A percentile compares a stretch with the other conserved stretches of the same genome.
Evolutionary conservation across 225 moss, liverwort and hornwort genomes (phyloP).

Genomic region (Bryum argenteum): DNA sequence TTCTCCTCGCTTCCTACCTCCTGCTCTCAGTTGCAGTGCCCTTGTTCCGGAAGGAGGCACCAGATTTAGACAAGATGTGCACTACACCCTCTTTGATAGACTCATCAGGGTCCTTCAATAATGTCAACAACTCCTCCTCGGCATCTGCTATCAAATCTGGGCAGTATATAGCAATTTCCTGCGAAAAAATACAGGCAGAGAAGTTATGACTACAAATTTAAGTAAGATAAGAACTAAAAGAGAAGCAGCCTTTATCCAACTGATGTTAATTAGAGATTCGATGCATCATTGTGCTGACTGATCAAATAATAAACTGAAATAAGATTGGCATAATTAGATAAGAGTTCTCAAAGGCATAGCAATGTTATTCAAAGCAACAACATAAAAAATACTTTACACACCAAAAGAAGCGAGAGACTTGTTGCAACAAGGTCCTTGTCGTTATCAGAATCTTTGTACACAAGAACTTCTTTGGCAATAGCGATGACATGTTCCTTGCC

Average conservation of each 20-base stretch:
- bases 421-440: slow-evolving; percentile 62
- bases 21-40: slow-evolving; percentile 58
- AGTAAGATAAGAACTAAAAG: not conserved
- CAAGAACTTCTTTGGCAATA: slow-evolving; percentile 61
- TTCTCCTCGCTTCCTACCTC: slow-evolving; percentile 51
- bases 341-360: not conserved
- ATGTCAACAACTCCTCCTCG: slow-evolving; percentile 74
- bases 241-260: slow-evolving; percentile 15
- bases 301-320: not conserved
- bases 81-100: slow-evolving; percentile 94
- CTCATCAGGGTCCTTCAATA: slow-evolving; percentile 89
- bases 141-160: slow-evolving; percentile 82
- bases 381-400: slow-evolving; percentile 34
- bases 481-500: slow-evolving; percentile 82
- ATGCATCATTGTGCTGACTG: not conserved
- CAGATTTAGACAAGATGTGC: slow-evolving; percentile 93
- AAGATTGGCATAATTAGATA: not conserved
- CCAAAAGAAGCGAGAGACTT: slow-evolving; percentile 88
- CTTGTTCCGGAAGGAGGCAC: slow-evolving; percentile 80
- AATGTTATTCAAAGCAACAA: not conserved
- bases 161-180: slow-evolving; percentile 90
- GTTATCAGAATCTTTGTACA: slow-evolving; percentile 62
- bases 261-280: not conserved
- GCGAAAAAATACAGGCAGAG: slow-evolving; percentile 16
- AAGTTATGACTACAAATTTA: not conserved